Evolutionary conservation across 768 basidiomycete species (phyloP), one percentile per base, ranked within the genome.

Genomic region (Dacryopinax primogenitus): DNA sequence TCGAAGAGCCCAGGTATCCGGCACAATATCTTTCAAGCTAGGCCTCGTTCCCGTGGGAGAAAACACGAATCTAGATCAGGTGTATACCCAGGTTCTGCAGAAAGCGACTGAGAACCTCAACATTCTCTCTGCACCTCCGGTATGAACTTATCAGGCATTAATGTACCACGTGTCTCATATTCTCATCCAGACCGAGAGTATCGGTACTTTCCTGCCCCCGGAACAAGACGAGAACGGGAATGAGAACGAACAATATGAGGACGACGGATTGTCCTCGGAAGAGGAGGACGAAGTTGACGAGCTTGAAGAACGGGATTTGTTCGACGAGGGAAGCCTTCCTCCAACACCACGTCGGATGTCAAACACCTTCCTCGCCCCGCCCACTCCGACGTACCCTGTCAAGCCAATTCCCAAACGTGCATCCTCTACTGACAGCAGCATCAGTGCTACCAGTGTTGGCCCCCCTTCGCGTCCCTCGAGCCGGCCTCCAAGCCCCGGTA

Each of bases 151-250:
- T 41, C 62, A 7, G 37, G 64, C 7, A 30, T 68, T 64, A 28
- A 21, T 28, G 58, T 28, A 16, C 23, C 32, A 6, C 21, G 23
- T 62, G 32, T 6, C 65, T 6, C 66, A 64, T 41, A n/a, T 30
- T 66, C 37, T 62, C 23, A 65, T 12, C 13, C 70, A 93, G 90
- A 92, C 89, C 11, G 85, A 90, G 75, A 88, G 91, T 28, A 84
- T 92, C 32, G 91, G 91, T 63, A 93, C 92, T 1, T 77, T 90
- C 28, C 86, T 87, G 32, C 86, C 85, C 1, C 77, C 84, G 71
- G 77, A 82, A 21, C 72, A 67, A 21, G 36, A 33, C 11, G 64
- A 61, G 13, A 68, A 63, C 21, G 65, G 58, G 26, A 44, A 61
- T n/a, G 67, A 2, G 80, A 78, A 6, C 82, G 82, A 68, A 1